These are phyloP conservation scores for Gracilariopsis chorda DNA, from an alignment of 23 red algal genomes.

Conservation along the genomic window DNA sequence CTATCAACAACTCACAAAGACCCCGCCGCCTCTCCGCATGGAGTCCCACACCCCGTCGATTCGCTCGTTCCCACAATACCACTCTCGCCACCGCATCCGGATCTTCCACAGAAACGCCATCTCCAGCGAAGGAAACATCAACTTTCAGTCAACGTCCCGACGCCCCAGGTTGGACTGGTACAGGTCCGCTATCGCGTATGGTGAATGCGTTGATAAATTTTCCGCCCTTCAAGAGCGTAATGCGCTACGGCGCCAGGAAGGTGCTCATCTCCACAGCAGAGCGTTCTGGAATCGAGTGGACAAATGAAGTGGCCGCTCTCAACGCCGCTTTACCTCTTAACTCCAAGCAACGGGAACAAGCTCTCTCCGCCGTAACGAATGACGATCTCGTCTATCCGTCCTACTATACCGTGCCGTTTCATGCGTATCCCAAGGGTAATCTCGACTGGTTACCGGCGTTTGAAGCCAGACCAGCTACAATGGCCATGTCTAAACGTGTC, in stretches of 20 bases:
- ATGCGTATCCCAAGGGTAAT: conserved; percentile 75
- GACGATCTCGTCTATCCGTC: conserved; percentile 15
- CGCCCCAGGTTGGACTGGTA: conserved; percentile 11
- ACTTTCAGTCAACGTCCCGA: not conserved
- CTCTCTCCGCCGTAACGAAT: conserved; percentile 6
- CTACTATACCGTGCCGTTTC: conserved; percentile 58
- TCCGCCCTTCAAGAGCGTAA: conserved; percentile 26
- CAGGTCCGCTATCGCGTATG: not conserved
- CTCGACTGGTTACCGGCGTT: conserved; percentile 65
- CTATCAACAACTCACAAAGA: no score
- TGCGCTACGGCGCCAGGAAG: not conserved
- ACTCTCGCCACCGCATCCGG: no score
- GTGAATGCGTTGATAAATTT: conserved; percentile 31
- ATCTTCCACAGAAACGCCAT: no score
- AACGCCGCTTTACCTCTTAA: not conserved
- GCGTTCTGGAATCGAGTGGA: conserved; percentile 35
- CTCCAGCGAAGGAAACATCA: no score
- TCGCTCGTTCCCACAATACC: no score
- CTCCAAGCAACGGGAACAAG: not conserved
- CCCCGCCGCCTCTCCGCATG: no score
- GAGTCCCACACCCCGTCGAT: no score
- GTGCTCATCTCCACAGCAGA: conserved; percentile 55
- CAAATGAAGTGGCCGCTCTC: not conserved
- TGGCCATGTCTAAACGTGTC: conserved; percentile 18
- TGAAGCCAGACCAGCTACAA: conserved; percentile 49